phyloP scores from a whole-genome alignment of 2,329 filamentous ascomycete genomes.

The Hypoxylon rubiginosum region DNA sequence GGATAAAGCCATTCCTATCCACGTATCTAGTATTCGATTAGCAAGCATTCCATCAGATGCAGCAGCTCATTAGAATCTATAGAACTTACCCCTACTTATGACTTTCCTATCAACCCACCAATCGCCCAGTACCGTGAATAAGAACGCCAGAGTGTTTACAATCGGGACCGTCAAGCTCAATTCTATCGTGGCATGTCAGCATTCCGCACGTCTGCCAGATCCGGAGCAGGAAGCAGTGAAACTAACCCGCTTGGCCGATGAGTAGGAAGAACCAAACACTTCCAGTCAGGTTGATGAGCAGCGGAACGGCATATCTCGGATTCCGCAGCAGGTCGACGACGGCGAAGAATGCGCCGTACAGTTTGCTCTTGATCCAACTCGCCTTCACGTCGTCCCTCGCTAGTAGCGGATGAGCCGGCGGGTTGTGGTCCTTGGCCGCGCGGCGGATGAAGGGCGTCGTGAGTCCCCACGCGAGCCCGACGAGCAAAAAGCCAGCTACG shows the following conservation, averaged over 20 bases:
- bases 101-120: constrained; percentile 96
- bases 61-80: background rate
- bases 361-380: constrained; percentile 73
- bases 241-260: constrained; percentile 89
- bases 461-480: constrained; percentile 92
- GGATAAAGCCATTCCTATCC: constrained; percentile 50
- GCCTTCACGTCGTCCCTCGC: constrained; percentile 63
- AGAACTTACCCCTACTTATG: constrained; percentile 79
- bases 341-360: constrained; percentile 77
- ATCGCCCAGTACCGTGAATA: constrained; percentile 96
- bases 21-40: constrained; percentile 45
- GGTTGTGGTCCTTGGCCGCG: constrained; percentile 82
- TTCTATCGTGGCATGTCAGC: constrained; percentile 65
- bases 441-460: constrained; percentile 93
- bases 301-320: constrained; percentile 85
- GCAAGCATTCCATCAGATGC: constrained; percentile 22
- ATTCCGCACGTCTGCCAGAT: background rate
- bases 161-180: constrained; percentile 94
- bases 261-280: constrained; percentile 97
- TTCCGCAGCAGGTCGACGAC: constrained; percentile 83
- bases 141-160: constrained; percentile 91
- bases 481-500: constrained; percentile 88
- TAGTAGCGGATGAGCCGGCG: constrained; percentile 69
- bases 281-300: constrained; percentile 90
- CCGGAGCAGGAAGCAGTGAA: constrained; percentile 2